phyloP scores from a whole-genome alignment of 176 grass and related monocot genomes.

The Zea luxurians region DNA sequence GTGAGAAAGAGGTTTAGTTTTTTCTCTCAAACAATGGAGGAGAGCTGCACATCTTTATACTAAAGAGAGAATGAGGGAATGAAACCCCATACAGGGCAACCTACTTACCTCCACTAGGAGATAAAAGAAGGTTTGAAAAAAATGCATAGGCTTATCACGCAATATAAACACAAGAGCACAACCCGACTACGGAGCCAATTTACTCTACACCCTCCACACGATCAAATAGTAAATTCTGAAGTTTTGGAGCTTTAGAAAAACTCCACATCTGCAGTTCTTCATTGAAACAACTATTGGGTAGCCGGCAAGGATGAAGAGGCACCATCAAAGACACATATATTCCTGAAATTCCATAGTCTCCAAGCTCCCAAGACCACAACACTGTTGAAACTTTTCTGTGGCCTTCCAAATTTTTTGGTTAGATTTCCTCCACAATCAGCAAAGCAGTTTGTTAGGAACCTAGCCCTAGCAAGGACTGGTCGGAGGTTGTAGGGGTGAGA shows the following conservation, averaged over 20 bases:
- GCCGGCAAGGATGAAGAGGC: not conserved
- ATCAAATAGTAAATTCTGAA: not conserved
- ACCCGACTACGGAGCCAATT: not conserved
- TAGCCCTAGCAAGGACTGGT: no score
- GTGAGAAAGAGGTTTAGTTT: not conserved
- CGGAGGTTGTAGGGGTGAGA: no score
- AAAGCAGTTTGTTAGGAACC: not conserved
- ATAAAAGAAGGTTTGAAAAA: not conserved
- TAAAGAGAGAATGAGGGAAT: not conserved
- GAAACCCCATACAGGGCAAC: not conserved
- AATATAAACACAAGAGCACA: not conserved
- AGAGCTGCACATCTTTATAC: not conserved
- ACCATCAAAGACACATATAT: not conserved
- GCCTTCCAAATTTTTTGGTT: not conserved
- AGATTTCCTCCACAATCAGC: not conserved
- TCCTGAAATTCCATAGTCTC: not conserved
- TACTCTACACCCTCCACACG: not conserved
- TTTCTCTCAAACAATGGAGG: not conserved
- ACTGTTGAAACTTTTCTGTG: not conserved
- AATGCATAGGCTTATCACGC: not conserved
- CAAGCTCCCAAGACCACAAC: not conserved
- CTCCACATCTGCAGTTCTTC: not conserved
- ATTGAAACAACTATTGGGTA: not conserved
- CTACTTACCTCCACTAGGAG: not conserved
- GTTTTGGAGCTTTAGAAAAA: not conserved